These are phyloP conservation scores for Amphicarpaea edgeworthii DNA, from an alignment of 306 rosid genomes.

Conservation along the genomic window DNA sequence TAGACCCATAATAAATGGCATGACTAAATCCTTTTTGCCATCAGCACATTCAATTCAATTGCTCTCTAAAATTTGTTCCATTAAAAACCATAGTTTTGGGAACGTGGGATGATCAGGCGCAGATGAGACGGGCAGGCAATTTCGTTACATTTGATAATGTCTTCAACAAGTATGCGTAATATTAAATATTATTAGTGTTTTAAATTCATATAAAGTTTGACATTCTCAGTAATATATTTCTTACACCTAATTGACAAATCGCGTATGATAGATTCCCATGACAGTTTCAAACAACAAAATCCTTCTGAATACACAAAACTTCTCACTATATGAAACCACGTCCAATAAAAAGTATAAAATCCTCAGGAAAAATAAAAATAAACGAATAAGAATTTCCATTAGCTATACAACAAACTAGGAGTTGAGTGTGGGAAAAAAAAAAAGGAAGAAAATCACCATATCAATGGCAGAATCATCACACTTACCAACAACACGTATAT, in stretches of 20 bases:
- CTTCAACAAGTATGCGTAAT: no score
- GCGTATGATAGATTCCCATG: slow-evolving; percentile 31
- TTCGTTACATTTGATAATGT: no score
- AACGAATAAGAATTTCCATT: slow-evolving; percentile 61
- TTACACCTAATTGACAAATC: slow-evolving; percentile 24
- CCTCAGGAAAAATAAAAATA: slow-evolving; percentile 55
- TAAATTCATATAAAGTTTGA: no score
- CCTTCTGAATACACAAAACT: slow-evolving; percentile 43
- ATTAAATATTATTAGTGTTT: no score
- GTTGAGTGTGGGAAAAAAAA: slow-evolving; percentile 47
- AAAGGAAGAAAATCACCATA: slow-evolving; percentile 28
- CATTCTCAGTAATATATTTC: no score
- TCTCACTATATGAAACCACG: slow-evolving; percentile 50
- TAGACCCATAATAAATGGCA: no score
- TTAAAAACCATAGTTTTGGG: no score
- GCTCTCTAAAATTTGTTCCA: no score
- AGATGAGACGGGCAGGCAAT: no score
- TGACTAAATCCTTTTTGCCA: no score
- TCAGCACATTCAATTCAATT: no score
- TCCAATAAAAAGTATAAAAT: slow-evolving; percentile 43
- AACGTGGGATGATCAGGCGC: no score
- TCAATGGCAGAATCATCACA: slow-evolving; percentile 59
- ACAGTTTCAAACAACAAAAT: slow-evolving; percentile 38
- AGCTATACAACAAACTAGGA: slow-evolving; percentile 64
- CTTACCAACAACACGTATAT: slow-evolving; percentile 60